Evolutionary conservation across 2,329 filamentous ascomycete species (phyloP).

Genomic region (Botryosphaeria dothidea): DNA sequence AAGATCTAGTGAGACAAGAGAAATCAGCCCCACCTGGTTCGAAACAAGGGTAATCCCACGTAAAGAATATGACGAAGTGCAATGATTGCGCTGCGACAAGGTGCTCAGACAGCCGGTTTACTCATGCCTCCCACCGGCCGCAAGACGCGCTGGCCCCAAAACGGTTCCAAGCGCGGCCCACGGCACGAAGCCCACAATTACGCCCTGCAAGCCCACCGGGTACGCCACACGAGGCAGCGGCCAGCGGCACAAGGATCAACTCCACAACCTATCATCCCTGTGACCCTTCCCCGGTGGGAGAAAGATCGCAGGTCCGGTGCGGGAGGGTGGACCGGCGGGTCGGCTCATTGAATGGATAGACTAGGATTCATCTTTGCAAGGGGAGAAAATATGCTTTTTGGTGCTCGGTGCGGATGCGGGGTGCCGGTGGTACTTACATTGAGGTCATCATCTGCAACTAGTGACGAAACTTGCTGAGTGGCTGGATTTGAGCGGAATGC

Average conservation of each 20-base stretch:
- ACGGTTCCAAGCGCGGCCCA: slow-evolving; percentile 36
- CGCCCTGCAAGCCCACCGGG: slow-evolving; percentile 26
- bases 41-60: background rate
- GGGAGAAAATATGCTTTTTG: background rate
- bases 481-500: background rate
- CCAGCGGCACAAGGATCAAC: slow-evolving; percentile 47
- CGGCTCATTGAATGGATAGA: slow-evolving; percentile 64
- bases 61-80: background rate
- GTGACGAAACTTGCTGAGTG: background rate
- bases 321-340: slow-evolving; percentile 71
- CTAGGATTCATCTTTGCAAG: slow-evolving; percentile 59
- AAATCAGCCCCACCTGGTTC: background rate
- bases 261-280: slow-evolving; percentile 69
- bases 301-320: slow-evolving; percentile 58
- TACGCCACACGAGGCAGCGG: slow-evolving; percentile 41
- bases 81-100: too few species aligned
- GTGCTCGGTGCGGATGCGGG: background rate
- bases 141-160: slow-evolving; percentile 46
- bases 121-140: slow-evolving; percentile 67
- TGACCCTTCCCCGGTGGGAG: too few species aligned
- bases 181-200: slow-evolving; percentile 59
- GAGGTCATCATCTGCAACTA: background rate
- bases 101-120: slow-evolving; percentile 60
- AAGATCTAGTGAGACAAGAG: background rate
- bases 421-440: slow-evolving; percentile 13